Evolutionary conservation across 2,329 filamentous ascomycete species (phyloP).

Genomic region (Penicillium sumatraense): DNA sequence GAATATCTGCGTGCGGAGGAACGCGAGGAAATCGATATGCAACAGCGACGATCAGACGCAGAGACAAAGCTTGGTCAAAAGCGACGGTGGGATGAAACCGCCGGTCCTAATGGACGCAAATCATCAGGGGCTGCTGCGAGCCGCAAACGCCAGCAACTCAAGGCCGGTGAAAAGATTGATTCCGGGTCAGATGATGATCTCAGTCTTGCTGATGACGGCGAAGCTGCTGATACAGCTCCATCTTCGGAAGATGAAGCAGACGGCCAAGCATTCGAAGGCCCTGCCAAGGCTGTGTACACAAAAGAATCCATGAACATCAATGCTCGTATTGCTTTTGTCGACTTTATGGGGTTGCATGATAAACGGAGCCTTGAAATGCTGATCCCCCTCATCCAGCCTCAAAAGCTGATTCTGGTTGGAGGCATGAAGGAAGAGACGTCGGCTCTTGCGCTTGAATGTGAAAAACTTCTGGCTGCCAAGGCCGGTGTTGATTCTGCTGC

Average conservation of each 20-base stretch:
- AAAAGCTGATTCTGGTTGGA: slow-evolving; percentile 90
- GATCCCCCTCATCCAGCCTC: slow-evolving; percentile 88
- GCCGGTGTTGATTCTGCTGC: slow-evolving; percentile 42
- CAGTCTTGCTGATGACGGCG: slow-evolving; percentile 55
- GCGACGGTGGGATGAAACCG: slow-evolving; percentile 83
- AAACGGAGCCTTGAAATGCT: slow-evolving; percentile 93
- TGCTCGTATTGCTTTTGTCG: slow-evolving; percentile 81
- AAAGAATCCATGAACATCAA: slow-evolving; percentile 69
- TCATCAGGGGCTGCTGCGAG: slow-evolving; percentile 45
- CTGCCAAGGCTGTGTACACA: slow-evolving; percentile 73
- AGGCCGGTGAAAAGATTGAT: slow-evolving; percentile 31
- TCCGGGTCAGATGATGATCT: slow-evolving; percentile 56
- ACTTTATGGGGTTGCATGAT: slow-evolving; percentile 91
- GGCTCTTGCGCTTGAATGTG: slow-evolving; percentile 78
- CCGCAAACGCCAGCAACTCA: slow-evolving; percentile 65
- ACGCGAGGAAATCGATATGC: slow-evolving; percentile 73
- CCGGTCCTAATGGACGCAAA: slow-evolving; percentile 44
- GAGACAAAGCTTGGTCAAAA: slow-evolving; percentile 82
- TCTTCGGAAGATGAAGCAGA: slow-evolving; percentile 59
- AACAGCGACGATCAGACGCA: slow-evolving; percentile 58
- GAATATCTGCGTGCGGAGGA: slow-evolving; percentile 94
- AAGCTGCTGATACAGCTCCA: slow-evolving; percentile 63
- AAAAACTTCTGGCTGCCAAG: slow-evolving; percentile 62
- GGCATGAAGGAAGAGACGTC: slow-evolving; percentile 79
- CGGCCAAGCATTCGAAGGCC: slow-evolving; percentile 61